These are phyloP conservation scores for Nicotiana obtusifolia DNA, from an alignment of 257 asterid genomes.

Conservation along the genomic window DNA sequence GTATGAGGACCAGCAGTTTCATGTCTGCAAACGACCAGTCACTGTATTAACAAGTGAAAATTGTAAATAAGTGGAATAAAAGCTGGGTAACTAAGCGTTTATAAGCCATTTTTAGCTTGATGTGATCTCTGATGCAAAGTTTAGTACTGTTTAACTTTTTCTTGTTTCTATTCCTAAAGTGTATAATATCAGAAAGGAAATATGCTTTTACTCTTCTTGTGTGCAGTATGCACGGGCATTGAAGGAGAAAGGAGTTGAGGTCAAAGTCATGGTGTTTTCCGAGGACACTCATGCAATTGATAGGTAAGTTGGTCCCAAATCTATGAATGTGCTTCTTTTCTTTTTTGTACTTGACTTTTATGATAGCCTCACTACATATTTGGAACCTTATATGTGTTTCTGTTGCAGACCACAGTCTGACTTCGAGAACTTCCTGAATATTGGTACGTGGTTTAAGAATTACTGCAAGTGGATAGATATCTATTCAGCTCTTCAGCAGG, in stretches of 20 bases:
- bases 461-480: constrained; percentile 39
- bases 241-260: constrained; percentile 70
- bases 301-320: constrained; percentile 28
- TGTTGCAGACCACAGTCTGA: constrained; percentile 82
- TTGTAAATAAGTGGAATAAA: background rate
- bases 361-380: background rate
- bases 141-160: no score
- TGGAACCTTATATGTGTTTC: background rate
- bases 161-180: no score
- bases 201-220: background rate
- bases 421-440: constrained; percentile 75
- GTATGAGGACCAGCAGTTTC: no score
- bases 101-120: background rate
- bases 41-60: no score
- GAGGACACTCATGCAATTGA: constrained; percentile 66
- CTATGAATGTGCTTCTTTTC: background rate
- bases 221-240: constrained; percentile 78
- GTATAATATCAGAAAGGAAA: no score
- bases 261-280: constrained; percentile 72
- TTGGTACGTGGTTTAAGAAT: constrained; percentile 85
- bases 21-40: no score
- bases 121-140: background rate
- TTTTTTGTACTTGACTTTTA: background rate
- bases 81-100: background rate
- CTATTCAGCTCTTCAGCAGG: background rate